Percentiles rank a stretch among this genome's conserved stretches.
phyloP scores from a whole-genome alignment of 2,329 filamentous ascomycete genomes.

The Colletotrichum sp. region DNA sequence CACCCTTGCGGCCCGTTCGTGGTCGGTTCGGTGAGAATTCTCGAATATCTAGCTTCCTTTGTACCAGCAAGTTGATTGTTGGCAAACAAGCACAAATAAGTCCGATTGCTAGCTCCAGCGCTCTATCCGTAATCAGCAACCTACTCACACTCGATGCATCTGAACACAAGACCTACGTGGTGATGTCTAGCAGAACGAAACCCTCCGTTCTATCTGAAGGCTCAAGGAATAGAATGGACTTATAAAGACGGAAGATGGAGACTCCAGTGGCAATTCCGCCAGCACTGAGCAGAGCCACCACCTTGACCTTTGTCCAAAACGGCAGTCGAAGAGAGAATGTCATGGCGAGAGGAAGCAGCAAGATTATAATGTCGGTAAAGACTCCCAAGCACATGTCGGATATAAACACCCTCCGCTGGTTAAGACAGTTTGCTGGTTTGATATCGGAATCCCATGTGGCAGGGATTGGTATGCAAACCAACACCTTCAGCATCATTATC shows the following conservation, averaged over 20 bases:
- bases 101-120: neutral
- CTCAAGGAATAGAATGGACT: neutral
- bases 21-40: neutral
- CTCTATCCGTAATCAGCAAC: neutral
- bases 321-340: conserved; percentile 31
- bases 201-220: neutral
- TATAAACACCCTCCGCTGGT: conserved; percentile 32
- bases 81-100: neutral
- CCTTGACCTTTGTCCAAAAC: conserved; percentile 32
- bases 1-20: neutral
- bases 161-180: neutral
- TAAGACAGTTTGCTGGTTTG: conserved; percentile 23
- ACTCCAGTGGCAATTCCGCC: conserved; percentile 30
- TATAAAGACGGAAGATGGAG: conserved; percentile 27
- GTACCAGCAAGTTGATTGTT: neutral
- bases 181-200: neutral
- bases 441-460: conserved; percentile 26
- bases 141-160: neutral
- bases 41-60: neutral
- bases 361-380: conserved; percentile 35
- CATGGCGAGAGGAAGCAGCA: conserved; percentile 35
- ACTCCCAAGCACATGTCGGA: conserved; percentile 34
- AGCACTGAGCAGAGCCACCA: conserved; percentile 30
- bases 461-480: conserved; percentile 24
- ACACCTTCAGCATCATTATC: conserved; percentile 28